Evolutionary conservation across 768 basidiomycete genomes (phyloP).

Genomic region (Tephrocybe sp.): DNA sequence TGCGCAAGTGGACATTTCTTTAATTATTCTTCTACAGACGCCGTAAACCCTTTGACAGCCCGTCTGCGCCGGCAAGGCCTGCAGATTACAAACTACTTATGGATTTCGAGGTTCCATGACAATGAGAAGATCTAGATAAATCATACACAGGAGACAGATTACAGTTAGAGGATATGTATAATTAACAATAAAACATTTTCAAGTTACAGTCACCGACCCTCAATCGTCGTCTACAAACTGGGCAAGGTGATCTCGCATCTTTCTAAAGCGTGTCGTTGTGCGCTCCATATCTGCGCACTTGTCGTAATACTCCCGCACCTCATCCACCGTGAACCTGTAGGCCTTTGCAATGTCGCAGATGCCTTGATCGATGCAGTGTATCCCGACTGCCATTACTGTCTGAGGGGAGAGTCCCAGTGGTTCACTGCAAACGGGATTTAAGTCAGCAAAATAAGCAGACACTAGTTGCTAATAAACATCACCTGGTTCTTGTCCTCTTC

Average conservation of each 20-base stretch:
- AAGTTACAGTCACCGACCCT: neutral
- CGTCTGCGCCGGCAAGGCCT: constrained; percentile 73
- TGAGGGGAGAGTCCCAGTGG: constrained; percentile 25
- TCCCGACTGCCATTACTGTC: constrained; percentile 31
- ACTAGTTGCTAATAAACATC: constrained; percentile 16
- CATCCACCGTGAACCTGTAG: constrained; percentile 68
- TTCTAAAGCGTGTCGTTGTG: constrained; percentile 62
- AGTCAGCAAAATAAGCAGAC: neutral
- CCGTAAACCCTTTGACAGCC: constrained; percentile 75
- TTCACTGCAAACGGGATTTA: constrained; percentile 14
- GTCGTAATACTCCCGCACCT: constrained; percentile 78
- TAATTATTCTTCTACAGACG: constrained; percentile 42
- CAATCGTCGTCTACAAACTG: constrained; percentile 32
- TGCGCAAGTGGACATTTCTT: neutral
- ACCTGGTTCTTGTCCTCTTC: constrained; percentile 47
- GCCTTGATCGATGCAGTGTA: constrained; percentile 67
- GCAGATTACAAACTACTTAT: constrained; percentile 65
- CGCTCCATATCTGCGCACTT: constrained; percentile 67
- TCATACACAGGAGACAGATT: neutral
- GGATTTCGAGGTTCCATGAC: constrained; percentile 53
- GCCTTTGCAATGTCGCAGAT: constrained; percentile 66
- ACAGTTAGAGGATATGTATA: neutral
- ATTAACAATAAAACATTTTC: neutral
- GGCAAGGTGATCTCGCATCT: constrained; percentile 54
- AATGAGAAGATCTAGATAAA: neutral